Conservation (phyloP, 2,329 filamentous ascomycete genomes). For the Chrysoporthe deuterocubensis region DNA sequence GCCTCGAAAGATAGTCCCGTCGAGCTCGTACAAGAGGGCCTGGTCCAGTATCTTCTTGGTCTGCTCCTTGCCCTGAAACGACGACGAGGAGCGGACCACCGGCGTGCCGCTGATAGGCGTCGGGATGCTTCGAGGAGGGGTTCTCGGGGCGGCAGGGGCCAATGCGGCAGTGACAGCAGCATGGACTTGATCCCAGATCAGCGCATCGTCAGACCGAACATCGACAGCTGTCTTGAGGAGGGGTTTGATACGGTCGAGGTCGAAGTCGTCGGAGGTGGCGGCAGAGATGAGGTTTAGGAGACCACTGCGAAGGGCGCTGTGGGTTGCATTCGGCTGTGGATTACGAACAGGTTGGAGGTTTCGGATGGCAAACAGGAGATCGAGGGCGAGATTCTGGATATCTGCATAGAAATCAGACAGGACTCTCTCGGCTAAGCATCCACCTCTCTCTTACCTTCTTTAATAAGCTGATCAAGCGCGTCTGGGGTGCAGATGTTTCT, state of each 20-base stretch:
- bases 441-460: not conserved
- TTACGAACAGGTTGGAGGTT: too few relatives aligned
- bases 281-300: too few relatives aligned
- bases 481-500: not conserved
- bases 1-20: not conserved
- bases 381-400: not conserved
- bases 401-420: not conserved
- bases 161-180: not conserved
- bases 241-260: not conserved
- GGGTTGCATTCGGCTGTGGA: not conserved
- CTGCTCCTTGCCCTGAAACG: not conserved
- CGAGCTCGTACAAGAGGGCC: not conserved
- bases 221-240: not conserved
- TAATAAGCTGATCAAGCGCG: not conserved
- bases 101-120: not conserved
- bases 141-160: not conserved
- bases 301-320: conserved; percentile 41
- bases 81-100: not conserved
- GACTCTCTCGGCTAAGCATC: not conserved
- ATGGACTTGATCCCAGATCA: not conserved
- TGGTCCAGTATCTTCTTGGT: not conserved
- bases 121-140: not conserved
- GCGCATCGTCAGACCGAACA: not conserved
- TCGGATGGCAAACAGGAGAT: not conserved
- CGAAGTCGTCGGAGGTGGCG: too few relatives aligned